Base-by-base conservation (phyloP, 805 yeast species). In the Cyberlindnera saturnus region DNA sequence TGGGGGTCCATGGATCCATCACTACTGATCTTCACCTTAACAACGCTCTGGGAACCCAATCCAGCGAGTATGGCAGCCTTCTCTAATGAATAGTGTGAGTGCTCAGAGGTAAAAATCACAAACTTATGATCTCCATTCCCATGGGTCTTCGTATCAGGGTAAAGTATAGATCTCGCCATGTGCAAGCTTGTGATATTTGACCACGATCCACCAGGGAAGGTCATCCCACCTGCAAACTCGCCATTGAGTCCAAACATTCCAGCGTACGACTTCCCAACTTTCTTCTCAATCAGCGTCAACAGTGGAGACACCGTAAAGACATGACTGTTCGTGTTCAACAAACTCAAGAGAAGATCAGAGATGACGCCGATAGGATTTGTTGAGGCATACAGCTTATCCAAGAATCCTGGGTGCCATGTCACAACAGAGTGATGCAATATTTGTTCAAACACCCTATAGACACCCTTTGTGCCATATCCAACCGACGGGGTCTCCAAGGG, bases 141-240 rank as follows among this genome's bases (percentile, higher is more conserved):
- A 1, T 66, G 46, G 1, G 64, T 56, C 53, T 81, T 84, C 0
- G 95, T 82, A 9, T 82, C 83, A 0, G 95, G 95, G 55, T 56
- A 82, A 47, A 73, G 60, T 33, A 73, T 63, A 34, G 83, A 70
- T 52, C 95, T 68, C 0, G 96, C 96, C 57, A 81, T 79, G 49
- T 85, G 90, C 64, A 87, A 56, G 45, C 86, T 76, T 3, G 93
- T 86, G 41, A 83, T 74, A 61, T 86, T 86, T 7, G 95, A 84
- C 81, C 89, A 86, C 5, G 91, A 82, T 0, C 96, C 96, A 16
- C 96, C 96, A 17, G 88, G 75, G 59, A 86, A 84, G 0, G 96
- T 87, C 51, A 87, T 65, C 0, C 96, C 96, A 20, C 95, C 96
- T 36, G 90, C 76, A 29, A 68, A 65, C 3, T 65, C 65, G 6